Conservation (phyloP, 2,329 filamentous ascomycete species). For the Arthrobotrys sinensis region DNA sequence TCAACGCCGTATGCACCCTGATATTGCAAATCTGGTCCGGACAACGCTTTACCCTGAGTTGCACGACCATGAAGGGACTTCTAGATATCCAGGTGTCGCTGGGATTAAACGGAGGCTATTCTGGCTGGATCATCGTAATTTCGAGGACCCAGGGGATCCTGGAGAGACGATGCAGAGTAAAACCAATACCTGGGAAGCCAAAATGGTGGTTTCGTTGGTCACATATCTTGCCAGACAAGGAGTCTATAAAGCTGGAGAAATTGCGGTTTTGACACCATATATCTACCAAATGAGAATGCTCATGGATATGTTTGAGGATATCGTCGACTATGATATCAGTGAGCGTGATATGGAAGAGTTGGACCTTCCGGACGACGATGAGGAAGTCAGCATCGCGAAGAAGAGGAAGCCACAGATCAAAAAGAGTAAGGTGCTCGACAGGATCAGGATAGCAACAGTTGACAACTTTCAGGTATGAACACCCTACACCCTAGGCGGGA, state of each 20-base stretch:
- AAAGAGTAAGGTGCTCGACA: slow-evolving; percentile 64
- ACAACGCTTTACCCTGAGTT: slow-evolving; percentile 74
- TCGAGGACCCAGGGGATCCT: slow-evolving; percentile 68
- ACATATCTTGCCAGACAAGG: slow-evolving; percentile 69
- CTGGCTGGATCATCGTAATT: slow-evolving; percentile 75
- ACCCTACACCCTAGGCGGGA: not conserved
- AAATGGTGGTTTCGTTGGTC: slow-evolving; percentile 67
- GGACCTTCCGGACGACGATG: slow-evolving; percentile 75
- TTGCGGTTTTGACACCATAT: slow-evolving; percentile 79
- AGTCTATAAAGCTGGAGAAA: slow-evolving; percentile 74
- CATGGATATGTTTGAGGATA: slow-evolving; percentile 63
- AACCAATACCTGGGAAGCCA: slow-evolving; percentile 63
- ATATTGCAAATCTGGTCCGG: slow-evolving; percentile 74
- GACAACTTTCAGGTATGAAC: slow-evolving; percentile 62
- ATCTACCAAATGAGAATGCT: slow-evolving; percentile 65
- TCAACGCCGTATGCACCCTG: slow-evolving; percentile 78
- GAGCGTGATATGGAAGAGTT: slow-evolving; percentile 65
- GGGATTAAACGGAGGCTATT: slow-evolving; percentile 73
- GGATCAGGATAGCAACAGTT: slow-evolving; percentile 65
- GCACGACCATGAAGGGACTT: slow-evolving; percentile 70
- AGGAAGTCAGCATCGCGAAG: slow-evolving; percentile 70
- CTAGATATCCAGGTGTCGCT: slow-evolving; percentile 70
- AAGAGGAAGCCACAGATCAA: slow-evolving; percentile 60
- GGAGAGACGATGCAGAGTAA: slow-evolving; percentile 67
- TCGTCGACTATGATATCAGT: slow-evolving; percentile 66